A percentile compares a stretch with the other conserved stretches of the same genome.
These are phyloP conservation scores for Nigrospora oryzae DNA, from an alignment of 2,329 filamentous ascomycete species.

Conservation along the genomic window DNA sequence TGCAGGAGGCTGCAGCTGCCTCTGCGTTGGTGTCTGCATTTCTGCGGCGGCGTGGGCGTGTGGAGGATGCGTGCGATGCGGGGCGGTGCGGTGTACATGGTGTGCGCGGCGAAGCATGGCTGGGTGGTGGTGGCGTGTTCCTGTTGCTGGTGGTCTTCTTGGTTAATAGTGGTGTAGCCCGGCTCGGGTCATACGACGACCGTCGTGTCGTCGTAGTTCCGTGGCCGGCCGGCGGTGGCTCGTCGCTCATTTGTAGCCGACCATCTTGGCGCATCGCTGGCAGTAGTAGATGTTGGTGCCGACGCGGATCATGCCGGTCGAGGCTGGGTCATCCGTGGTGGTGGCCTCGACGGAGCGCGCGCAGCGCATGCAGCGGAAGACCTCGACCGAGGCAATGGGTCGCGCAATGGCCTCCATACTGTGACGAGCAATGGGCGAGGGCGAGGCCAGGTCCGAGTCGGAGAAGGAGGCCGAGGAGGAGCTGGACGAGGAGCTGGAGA, in stretches of 20 bases:
- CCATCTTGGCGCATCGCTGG: slow-evolving; percentile 53
- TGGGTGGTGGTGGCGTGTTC: too few relatives aligned
- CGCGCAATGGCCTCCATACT: slow-evolving; percentile 40
- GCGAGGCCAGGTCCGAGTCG: slow-evolving; percentile 33
- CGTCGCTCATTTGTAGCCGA: slow-evolving; percentile 49
- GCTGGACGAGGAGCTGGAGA: slow-evolving; percentile 20
- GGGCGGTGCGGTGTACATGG: too few relatives aligned
- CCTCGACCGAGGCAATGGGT: slow-evolving; percentile 44
- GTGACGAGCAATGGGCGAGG: slow-evolving; percentile 23
- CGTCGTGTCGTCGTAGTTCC: too few relatives aligned
- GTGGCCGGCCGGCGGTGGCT: too few relatives aligned
- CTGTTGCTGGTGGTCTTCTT: too few relatives aligned
- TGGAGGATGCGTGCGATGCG: too few relatives aligned
- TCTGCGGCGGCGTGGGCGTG: too few relatives aligned
- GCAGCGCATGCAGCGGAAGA: slow-evolving; percentile 56
- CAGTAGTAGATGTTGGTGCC: slow-evolving; percentile 61
- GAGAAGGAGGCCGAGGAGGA: slow-evolving; percentile 27
- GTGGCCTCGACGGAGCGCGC: slow-evolving; percentile 52
- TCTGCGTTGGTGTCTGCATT: too few relatives aligned
- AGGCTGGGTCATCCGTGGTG: slow-evolving; percentile 48
- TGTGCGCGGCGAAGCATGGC: too few relatives aligned
- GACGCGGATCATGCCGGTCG: slow-evolving; percentile 56
- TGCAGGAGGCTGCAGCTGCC: too few relatives aligned
- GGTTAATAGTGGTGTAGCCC: too few relatives aligned
- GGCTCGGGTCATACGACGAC: too few relatives aligned